Conservation (phyloP, 1,284 basidiomycete species). For the Ustanciosporium gigantosporum region DNA sequence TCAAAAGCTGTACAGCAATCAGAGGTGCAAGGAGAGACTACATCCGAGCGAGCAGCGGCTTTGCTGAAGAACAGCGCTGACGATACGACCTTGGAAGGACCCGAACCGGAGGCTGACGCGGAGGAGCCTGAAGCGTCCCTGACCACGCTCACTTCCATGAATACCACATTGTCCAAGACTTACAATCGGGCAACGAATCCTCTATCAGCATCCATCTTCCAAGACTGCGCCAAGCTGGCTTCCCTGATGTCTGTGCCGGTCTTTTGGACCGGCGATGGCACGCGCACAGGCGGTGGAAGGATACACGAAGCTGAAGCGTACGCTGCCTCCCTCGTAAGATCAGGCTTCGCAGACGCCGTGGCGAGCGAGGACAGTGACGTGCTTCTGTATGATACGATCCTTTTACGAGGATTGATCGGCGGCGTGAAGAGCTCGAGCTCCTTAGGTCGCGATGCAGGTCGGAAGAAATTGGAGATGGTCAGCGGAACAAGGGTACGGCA, state of each 20-base stretch:
- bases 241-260: slow-evolving; percentile 48
- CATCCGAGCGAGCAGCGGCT: too few species aligned
- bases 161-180: slow-evolving; percentile 33
- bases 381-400: slow-evolving; percentile 56
- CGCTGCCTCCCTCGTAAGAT: slow-evolving; percentile 52
- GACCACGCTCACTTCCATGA: slow-evolving; percentile 9
- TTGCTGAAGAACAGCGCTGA: too few species aligned
- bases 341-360: slow-evolving; percentile 56
- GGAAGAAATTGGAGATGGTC: slow-evolving; percentile 44
- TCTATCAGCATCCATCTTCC: slow-evolving; percentile 35
- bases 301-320: slow-evolving; percentile 60
- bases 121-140: too few species aligned
- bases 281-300: slow-evolving; percentile 36
- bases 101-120: too few species aligned
- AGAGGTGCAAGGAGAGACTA: too few species aligned
- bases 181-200: slow-evolving; percentile 42
- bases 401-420: slow-evolving; percentile 53
- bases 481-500: slow-evolving; percentile 33
- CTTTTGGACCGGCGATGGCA: slow-evolving; percentile 53
- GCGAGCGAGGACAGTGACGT: slow-evolving; percentile 61
- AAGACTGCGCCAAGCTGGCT: slow-evolving; percentile 46
- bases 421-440: slow-evolving; percentile 9
- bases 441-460: slow-evolving; percentile 3
- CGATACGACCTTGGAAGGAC: too few species aligned
- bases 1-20: too few species aligned